Conservation (phyloP, 139 green algal genomes). For the Diplosphaera chodatii region DNA sequence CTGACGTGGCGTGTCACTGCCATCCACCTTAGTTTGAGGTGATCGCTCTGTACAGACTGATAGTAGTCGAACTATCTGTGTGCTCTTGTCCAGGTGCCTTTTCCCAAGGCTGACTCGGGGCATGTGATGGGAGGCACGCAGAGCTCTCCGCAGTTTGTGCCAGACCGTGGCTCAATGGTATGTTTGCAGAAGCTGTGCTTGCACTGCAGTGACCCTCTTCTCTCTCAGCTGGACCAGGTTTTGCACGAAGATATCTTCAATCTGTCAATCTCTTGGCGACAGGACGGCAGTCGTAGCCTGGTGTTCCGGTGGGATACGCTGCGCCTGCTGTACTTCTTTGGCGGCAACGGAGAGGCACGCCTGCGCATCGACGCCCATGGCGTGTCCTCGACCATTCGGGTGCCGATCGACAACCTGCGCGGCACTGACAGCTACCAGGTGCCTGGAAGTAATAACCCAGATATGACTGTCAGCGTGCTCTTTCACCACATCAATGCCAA, state of each 20-base stretch:
- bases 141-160: not conserved
- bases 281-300: conserved; percentile 8
- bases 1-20: no score
- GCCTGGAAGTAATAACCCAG: no score
- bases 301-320: conserved; percentile 20
- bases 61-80: no score
- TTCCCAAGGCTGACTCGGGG: not conserved
- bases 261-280: no score
- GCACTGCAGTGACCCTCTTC: no score
- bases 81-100: not conserved
- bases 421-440: not conserved
- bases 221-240: no score
- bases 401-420: not conserved
- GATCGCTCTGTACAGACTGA: no score
- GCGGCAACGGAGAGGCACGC: conserved; percentile 32
- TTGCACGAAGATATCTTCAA: no score
- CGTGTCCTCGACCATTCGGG: not conserved
- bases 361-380: conserved; percentile 26
- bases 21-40: no score
- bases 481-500: no score
- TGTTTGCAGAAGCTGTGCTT: no score
- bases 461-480: no score
- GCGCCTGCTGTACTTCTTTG: conserved; percentile 42
- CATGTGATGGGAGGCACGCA: not conserved
- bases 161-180: not conserved